Percentiles rank a stretch among this genome's conserved stretches.
phyloP scores from a whole-genome alignment of 2,329 filamentous ascomycete genomes.

The Eutypa lata region DNA sequence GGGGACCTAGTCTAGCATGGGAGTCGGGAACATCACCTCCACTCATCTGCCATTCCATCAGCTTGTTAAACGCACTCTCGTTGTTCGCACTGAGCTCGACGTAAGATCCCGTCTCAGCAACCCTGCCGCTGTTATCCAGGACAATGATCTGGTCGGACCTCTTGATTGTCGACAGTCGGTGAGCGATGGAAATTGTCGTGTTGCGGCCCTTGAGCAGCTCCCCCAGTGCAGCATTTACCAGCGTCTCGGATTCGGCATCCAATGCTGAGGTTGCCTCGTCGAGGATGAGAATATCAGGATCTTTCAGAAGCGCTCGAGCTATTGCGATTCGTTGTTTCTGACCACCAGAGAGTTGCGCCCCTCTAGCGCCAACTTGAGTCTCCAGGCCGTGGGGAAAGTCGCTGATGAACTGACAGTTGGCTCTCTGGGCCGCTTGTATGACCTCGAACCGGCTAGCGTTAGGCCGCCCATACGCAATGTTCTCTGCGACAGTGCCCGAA shows the following conservation, averaged over 20 bases:
- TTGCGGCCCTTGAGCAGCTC: constrained; percentile 80
- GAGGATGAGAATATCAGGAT: constrained; percentile 93
- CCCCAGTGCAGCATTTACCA: constrained; percentile 87
- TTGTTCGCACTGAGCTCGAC: constrained; percentile 67
- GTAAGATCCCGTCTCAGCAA: constrained; percentile 89
- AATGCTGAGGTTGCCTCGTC: constrained; percentile 95
- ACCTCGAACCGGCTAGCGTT: constrained; percentile 76
- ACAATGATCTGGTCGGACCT: constrained; percentile 93
- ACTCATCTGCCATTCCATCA: constrained; percentile 99
- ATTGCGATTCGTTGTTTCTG: constrained; percentile 99
- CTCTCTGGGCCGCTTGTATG: constrained; percentile 79
- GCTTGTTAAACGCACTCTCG: constrained; percentile 82
- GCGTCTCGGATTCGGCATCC: constrained; percentile 93
- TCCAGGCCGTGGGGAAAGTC: constrained; percentile 96
- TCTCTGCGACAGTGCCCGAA: constrained; percentile 79
- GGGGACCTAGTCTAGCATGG: constrained; percentile 30
- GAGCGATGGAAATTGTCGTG: constrained; percentile 96
- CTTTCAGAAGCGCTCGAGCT: constrained; percentile 87
- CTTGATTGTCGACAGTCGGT: constrained; percentile 94
- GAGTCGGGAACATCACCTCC: constrained; percentile 64
- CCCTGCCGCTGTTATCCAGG: constrained; percentile 77
- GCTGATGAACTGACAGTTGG: constrained; percentile 94
- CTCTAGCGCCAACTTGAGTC: constrained; percentile 86
- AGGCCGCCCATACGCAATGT: constrained; percentile 88
- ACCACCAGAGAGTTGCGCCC: constrained; percentile 89